Conservation (phyloP, 257 asterid genomes). For the Przewalskia tangutica region DNA sequence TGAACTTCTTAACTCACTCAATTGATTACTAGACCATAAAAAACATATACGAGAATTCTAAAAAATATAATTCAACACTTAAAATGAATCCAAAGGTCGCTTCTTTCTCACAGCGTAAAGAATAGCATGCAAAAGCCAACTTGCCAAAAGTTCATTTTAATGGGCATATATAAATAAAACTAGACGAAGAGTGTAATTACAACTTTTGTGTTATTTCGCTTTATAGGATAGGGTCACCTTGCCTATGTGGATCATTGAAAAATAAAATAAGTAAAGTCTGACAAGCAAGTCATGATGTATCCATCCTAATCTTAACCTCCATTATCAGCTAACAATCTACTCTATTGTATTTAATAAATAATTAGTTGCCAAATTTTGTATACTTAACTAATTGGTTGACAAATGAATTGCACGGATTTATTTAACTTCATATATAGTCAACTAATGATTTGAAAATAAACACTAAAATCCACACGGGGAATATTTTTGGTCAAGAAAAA, state of each 20-base stretch:
- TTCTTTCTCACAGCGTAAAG: not conserved
- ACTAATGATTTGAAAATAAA: not conserved
- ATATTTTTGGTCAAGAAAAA: slow-evolving; percentile 19
- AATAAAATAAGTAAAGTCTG: not conserved
- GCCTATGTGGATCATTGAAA: not conserved
- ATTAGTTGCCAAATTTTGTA: not conserved
- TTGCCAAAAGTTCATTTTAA: not conserved
- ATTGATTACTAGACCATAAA: too few species aligned
- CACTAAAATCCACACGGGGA: not conserved
- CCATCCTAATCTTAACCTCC: not conserved
- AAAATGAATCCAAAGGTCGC: not conserved
- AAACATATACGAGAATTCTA: too few species aligned
- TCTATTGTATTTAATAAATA: not conserved
- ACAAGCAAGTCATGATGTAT: not conserved
- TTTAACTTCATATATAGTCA: not conserved
- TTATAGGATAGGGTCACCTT: not conserved
- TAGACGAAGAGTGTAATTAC: not conserved
- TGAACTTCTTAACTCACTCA: too few species aligned
- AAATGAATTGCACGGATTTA: not conserved
- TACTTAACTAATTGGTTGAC: not conserved
- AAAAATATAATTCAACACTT: too few species aligned
- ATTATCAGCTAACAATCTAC: not conserved
- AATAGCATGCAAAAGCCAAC: not conserved
- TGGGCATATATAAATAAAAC: not conserved
- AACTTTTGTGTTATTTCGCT: not conserved